These are phyloP conservation scores for Rhododendron griersonianum DNA, from an alignment of 148 eudicot species.

Conservation along the genomic window DNA sequence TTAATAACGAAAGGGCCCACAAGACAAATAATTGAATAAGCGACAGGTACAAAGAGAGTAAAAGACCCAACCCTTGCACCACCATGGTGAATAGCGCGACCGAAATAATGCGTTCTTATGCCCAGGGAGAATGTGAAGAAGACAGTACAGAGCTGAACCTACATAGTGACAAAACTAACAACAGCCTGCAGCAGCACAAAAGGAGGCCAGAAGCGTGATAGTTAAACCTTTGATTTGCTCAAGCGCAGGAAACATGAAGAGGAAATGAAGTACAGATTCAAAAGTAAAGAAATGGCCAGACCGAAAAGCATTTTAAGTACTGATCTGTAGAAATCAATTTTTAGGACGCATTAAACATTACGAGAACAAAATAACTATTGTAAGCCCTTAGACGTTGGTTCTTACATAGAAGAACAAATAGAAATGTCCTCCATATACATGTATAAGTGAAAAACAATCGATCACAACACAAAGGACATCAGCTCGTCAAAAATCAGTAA, in stretches of 20 bases:
- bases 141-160: conserved; percentile 85
- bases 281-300: not conserved
- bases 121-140: conserved; percentile 98
- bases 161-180: conserved; percentile 93
- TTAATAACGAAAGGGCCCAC: not conserved
- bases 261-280: not conserved
- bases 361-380: not conserved
- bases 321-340: not conserved
- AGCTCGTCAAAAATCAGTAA: not conserved
- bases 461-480: not conserved
- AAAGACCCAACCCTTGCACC: conserved; percentile 78
- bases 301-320: not conserved
- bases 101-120: conserved; percentile 93
- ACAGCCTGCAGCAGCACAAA: conserved; percentile 60
- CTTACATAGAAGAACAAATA: no score
- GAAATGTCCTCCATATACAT: not conserved
- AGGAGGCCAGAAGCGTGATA: not conserved
- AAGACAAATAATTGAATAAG: conserved; percentile 5
- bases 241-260: conserved; percentile 4
- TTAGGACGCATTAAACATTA: not conserved
- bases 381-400: not conserved
- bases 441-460: not conserved
- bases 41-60: not conserved
- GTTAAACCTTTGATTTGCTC: not conserved
- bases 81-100: conserved; percentile 96